Percentiles rank a stretch among this genome's conserved stretches.
phyloP scores from a whole-genome alignment of 331 rosid species.

The Cydonia oblonga region DNA sequence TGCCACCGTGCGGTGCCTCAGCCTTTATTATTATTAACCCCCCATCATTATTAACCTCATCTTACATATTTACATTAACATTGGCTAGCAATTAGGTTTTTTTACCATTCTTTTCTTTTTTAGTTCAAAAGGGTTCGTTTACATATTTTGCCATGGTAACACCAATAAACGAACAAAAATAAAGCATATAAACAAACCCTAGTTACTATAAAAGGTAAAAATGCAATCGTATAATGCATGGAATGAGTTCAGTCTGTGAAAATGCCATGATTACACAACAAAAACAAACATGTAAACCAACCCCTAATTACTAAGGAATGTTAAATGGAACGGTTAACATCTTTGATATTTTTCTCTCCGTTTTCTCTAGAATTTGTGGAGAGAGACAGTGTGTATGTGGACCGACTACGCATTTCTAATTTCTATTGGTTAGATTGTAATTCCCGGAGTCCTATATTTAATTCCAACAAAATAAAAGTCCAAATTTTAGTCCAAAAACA shows the following conservation, averaged over 20 bases:
- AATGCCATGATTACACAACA: neutral
- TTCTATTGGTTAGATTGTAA: neutral
- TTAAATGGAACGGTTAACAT: neutral
- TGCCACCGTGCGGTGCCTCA: conserved; percentile 43
- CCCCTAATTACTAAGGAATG: too few species aligned
- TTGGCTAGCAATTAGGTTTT: too few species aligned
- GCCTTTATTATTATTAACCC: too few species aligned
- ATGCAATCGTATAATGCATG: neutral
- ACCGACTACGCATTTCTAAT: neutral
- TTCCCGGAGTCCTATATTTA: too few species aligned
- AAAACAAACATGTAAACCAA: neutral
- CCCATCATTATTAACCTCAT: too few species aligned
- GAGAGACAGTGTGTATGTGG: neutral
- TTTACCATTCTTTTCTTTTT: too few species aligned
- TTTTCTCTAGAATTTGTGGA: neutral
- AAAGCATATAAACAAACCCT: neutral
- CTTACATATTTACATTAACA: too few species aligned
- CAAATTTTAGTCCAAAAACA: neutral
- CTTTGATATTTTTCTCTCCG: neutral
- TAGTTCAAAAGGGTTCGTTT: neutral
- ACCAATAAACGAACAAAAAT: neutral
- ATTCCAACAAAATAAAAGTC: too few species aligned
- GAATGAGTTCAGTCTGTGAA: neutral
- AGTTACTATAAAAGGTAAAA: too few species aligned
- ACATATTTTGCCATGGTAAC: neutral